These are phyloP conservation scores for Solanum aculeatissimum DNA, from an alignment of 305 asterid genomes.

Conservation along the genomic window DNA sequence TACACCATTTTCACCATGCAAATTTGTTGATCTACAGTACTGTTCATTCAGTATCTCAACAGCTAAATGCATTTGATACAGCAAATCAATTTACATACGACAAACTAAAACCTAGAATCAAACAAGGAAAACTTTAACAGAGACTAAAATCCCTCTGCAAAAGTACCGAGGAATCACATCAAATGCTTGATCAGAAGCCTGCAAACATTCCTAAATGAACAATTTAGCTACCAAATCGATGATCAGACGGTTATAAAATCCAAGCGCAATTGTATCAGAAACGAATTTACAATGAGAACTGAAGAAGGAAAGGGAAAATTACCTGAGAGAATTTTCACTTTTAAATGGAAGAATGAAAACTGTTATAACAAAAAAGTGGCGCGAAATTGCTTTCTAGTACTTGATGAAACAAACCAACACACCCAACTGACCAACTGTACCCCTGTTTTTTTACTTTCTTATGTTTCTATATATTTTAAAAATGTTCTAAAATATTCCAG, in stretches of 20 bases:
- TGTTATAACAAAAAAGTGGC: neutral
- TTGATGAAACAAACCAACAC: neutral
- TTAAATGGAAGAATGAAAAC: neutral
- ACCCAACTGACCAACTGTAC: neutral
- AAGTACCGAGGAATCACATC: neutral
- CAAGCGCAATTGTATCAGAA: neutral
- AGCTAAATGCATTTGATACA: neutral
- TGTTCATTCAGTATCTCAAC: neutral
- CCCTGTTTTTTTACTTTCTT: too few relatives aligned
- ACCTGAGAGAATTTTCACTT: neutral
- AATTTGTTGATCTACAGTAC: neutral
- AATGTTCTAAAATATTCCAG: neutral
- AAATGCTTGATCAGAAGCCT: neutral
- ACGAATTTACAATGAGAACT: neutral
- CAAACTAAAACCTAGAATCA: neutral
- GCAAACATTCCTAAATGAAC: too few relatives aligned
- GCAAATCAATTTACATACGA: neutral
- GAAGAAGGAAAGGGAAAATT: neutral
- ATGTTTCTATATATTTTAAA: neutral
- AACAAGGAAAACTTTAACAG: neutral
- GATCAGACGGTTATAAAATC: neutral
- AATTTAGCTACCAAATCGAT: neutral
- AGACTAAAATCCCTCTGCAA: neutral
- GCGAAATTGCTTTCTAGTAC: neutral
- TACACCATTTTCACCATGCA: neutral